Conservation (phyloP, 2,329 filamentous ascomycete genomes). For the Ustulina deusta region DNA sequence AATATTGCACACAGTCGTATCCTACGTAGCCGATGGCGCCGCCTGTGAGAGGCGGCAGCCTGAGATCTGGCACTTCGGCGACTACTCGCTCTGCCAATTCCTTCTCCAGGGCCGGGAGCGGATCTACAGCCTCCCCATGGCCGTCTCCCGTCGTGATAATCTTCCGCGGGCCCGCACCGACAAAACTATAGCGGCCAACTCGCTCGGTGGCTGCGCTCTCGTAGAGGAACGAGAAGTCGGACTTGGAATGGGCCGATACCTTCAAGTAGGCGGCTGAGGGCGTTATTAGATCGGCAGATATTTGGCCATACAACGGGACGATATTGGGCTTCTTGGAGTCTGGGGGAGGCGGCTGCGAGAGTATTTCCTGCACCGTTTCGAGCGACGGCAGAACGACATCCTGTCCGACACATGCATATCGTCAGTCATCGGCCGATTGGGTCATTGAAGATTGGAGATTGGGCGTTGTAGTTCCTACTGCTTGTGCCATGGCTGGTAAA, state of each 20-base stretch:
- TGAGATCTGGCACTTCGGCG: conserved; percentile 83
- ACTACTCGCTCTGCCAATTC: conserved; percentile 85
- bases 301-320: conserved; percentile 84
- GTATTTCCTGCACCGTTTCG: conserved; percentile 59
- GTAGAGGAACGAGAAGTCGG: conserved; percentile 90
- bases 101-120: conserved; percentile 82
- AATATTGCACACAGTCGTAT: conserved; percentile 97
- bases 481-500: conserved; percentile 38
- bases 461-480: conserved; percentile 36
- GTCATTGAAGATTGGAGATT: neutral
- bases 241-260: conserved; percentile 78
- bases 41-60: conserved; percentile 86
- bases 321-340: conserved; percentile 70
- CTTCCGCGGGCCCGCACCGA: conserved; percentile 84
- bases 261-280: conserved; percentile 97
- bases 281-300: conserved; percentile 92
- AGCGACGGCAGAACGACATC: conserved; percentile 60
- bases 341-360: conserved; percentile 53
- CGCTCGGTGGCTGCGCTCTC: conserved; percentile 95
- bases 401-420: conserved; percentile 44
- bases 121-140: conserved; percentile 86
- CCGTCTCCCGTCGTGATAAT: conserved; percentile 88
- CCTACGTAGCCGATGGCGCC: conserved; percentile 97
- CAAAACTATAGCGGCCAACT: conserved; percentile 94
- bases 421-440: conserved; percentile 17